Evolutionary conservation across 2,329 filamentous ascomycete species (phyloP), one percentile per base, ranked within the genome.

Genomic region (Nothopassalora personata): DNA sequence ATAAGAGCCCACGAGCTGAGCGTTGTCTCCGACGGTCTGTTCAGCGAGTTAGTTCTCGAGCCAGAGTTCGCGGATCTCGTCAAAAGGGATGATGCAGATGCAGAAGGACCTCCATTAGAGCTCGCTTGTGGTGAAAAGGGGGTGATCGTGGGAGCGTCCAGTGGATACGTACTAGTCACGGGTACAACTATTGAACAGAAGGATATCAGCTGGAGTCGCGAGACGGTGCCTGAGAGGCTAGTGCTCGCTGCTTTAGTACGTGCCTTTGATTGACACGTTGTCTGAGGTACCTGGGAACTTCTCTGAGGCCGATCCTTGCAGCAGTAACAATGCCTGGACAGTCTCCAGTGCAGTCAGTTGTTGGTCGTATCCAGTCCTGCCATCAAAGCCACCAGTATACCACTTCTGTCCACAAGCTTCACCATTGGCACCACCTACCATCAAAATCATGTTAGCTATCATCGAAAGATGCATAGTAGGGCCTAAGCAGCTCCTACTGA

Each of bases 341-440:
- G 77, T 74, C 62, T 79, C 77, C 51, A 80, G 60, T 10, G 76
- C 78, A 5, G 71, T 72, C 36, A 80, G 66, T 65, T 79, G 73
- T 61, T 80, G 75, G 6, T 77, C 77, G 6, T 77, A 70, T 28
- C 77, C 77, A 49, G 65, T 68, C 3, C 60, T 71, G 34, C 75
- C 75, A 58, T 80, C 77, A 62, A 68, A 79, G 46, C 65, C 68
- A 10, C 72, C 74, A 5, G 71, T 70, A 60, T 76, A 79, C 78
- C 78, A 80, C 57, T 76, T 76, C 51, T 72, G 72, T 10, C 78
- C 77, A 60, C 78, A 80, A 1, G 74, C 73, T 30, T 62, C 58
- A 19, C 73, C 73, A 3, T n/a, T 30, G 8, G 28, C 30, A 11
- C 23, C 10, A 18, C 23, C 23, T 23, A 23, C 23, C 23, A 23